Evolutionary conservation across 2,329 filamentous ascomycete species (phyloP), one percentile per base, ranked within the genome.

Genomic region (Graphiopsis chlorocephala): DNA sequence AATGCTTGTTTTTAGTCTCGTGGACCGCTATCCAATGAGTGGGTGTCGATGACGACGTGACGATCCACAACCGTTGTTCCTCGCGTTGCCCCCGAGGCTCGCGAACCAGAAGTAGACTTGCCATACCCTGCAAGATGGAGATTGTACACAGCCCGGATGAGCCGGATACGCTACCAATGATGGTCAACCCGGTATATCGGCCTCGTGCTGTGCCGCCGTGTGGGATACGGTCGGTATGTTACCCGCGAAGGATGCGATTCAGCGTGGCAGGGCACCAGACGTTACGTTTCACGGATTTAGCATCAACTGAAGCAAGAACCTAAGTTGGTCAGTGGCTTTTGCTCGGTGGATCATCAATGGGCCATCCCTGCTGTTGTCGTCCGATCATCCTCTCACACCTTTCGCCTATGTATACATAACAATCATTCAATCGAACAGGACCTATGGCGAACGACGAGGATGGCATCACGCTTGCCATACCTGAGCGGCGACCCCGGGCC

Each of bases 1-100:
- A 58, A 42, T 33, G 55, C 55, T 58, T 58, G 55, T 45, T 58
- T 58, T 42, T 33, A 45, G 33, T 58, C 35, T 58, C 55, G 25
- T 35, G 6, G 6, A 25, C 31, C 20, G 20, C 55, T 61, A 20
- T 17, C 48, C 48, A 55, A 62, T 53, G 48, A 23, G 33, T 33
- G 23, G 29, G 15, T 38, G 60, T 45, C 60, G 38, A 62, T 62
- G 60, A 62, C 55, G 60, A 62, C 60, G 42, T 62, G 25, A 28
- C 29, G 48, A 62, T 62, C 60, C 60, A 50, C 60, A 53, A 25
- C 26, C 47, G 10, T 61, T 14, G 31, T 45, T 26, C 26, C 38
- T 61, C 59, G 59, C 59, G 20, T 52, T 52, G 29, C 25, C 12
- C 25, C 53, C 53, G 53, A 56, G 28, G 7, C 20, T 26, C 53